Percentiles rank a stretch among this genome's conserved stretches.
Conservation (phyloP, 2,329 filamentous ascomycete genomes). For the Oidium heveae region DNA sequence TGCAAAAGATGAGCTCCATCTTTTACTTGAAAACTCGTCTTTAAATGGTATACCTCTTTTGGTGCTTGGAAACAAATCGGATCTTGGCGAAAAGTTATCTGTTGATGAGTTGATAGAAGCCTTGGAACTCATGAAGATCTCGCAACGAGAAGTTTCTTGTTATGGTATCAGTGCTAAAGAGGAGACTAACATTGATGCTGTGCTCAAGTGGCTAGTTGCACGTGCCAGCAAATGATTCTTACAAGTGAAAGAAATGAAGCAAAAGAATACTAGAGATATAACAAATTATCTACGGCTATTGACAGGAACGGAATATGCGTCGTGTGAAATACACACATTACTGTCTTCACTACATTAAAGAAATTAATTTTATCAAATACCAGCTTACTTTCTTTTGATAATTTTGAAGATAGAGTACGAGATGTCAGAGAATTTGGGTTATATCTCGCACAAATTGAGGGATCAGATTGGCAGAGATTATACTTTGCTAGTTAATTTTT, state of each 20-base stretch:
- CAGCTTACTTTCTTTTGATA: too few species aligned
- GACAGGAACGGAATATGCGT: too few species aligned
- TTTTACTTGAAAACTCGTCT: constrained; percentile 60
- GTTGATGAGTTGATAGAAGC: constrained; percentile 91
- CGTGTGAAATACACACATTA: too few species aligned
- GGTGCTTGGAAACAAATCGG: constrained; percentile 91
- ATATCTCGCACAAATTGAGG: too few species aligned
- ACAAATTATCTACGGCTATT: too few species aligned
- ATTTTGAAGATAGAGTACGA: too few species aligned
- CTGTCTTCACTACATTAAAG: too few species aligned
- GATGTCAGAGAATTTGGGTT: too few species aligned
- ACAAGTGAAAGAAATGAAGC: background rate
- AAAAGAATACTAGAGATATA: too few species aligned
- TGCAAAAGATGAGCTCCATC: constrained; percentile 78
- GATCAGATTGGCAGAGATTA: too few species aligned
- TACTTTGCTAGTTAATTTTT: too few species aligned
- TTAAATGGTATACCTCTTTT: constrained; percentile 77
- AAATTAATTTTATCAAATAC: too few species aligned
- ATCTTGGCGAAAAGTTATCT: constrained; percentile 68
- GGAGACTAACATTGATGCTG: constrained; percentile 93
- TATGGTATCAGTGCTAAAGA: constrained; percentile 98
- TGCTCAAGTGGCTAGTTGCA: constrained; percentile 88
- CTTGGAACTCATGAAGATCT: constrained; percentile 71
- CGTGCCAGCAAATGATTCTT: constrained; percentile 30
- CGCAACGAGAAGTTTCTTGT: constrained; percentile 83